Conservation (phyloP, 2,329 filamentous ascomycete species). For the Paracorniculantispora psalliotae region DNA sequence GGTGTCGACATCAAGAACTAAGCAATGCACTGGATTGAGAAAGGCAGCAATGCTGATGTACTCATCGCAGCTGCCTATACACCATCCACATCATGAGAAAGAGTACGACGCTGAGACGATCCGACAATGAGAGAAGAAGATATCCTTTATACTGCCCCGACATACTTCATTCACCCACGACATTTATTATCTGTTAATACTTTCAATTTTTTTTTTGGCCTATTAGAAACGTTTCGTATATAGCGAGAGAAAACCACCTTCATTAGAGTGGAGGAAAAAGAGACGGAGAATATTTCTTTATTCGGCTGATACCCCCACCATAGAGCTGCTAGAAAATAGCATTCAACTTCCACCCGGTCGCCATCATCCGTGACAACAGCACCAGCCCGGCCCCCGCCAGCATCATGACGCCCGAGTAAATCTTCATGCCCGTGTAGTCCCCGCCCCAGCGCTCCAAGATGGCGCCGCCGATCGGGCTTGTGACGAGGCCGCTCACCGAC, state of each 20-base stretch:
- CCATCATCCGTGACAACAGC: conserved; percentile 17
- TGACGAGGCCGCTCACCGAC: conserved; percentile 47
- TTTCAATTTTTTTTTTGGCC: conserved; percentile 1
- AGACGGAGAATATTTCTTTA: neutral
- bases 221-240: neutral
- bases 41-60: neutral
- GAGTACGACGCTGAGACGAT: neutral
- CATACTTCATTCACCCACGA: neutral
- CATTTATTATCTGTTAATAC: neutral
- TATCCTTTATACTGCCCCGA: neutral
- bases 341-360: conserved; percentile 18
- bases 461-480: conserved; percentile 48
- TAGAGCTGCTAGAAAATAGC: conserved; percentile 18
- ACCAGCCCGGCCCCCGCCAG: conserved; percentile 21
- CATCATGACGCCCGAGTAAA: conserved; percentile 24
- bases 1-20: conserved; percentile 23
- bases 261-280: neutral
- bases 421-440: conserved; percentile 24
- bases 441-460: conserved; percentile 18
- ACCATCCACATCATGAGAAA: neutral
- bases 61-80: neutral
- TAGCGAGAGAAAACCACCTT: neutral
- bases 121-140: neutral
- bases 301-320: conserved; percentile 16
- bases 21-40: no score